Base-by-base conservation (phyloP, 257 asterid genomes). In the Anisodus tanguticus region DNA sequence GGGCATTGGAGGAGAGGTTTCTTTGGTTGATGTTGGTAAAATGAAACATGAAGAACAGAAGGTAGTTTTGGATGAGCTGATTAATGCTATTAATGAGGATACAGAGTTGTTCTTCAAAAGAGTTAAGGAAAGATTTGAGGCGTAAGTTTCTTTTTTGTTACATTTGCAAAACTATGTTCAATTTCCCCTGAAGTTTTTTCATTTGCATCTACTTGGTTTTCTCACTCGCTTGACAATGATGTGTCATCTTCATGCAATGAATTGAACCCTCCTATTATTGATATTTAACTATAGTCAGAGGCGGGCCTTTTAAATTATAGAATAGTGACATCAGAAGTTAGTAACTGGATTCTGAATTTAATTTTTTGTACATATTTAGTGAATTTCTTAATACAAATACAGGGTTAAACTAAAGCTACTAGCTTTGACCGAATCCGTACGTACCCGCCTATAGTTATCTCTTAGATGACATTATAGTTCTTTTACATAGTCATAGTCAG, bases 91-190 rank as follows among this genome's bases (percentile, higher is more conserved):
- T 79, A 88, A 89, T 78, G 96, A 86, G 53, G 95, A 95, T 82
- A 79, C 87, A 35, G 96, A 90, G 87, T 74, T 86, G 83, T 90
- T 93, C 85, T 92, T 93, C 74, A 26, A 43, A 37, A 91, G 94
- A 88, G 97, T 92, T 70, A 91, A 94, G 90, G 88, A 82, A 85
- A 91, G 98, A 95, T 95, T 95, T 79, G 95, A 92, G 81, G 91
- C 86, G 98, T 95, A 90, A 91, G 98, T 85, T 43, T 5, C 5
- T 12, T 15, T 58, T 83, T 68, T 45, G 8, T 39, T 69, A 19
- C 45, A 67, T 10, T 79, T 15, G 53, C 35, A 31, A 31, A 31
- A 31, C 35, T 1, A 31, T 31, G 35, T 31, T 31, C 35, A 31
- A 31, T 31, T 31, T 59, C 53, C n/a, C 64, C 15, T 63, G 13